phyloP scores from a whole-genome alignment of 495 filamentous ascomycete species.

The Neurospora intermedia region DNA sequence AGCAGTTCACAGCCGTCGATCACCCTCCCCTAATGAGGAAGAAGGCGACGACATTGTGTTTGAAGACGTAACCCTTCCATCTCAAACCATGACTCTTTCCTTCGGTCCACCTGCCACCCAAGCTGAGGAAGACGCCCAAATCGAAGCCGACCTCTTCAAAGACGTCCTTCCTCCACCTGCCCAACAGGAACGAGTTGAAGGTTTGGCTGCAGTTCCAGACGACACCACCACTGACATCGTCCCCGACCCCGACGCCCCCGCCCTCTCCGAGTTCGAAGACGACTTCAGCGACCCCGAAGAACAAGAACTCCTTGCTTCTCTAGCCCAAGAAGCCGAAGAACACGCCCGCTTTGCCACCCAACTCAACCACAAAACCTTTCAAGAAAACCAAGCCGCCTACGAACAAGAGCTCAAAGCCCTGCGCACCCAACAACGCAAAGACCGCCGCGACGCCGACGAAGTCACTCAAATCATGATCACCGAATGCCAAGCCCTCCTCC shows the following conservation, averaged over 20 bases:
- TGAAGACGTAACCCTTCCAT: slow-evolving; percentile 27
- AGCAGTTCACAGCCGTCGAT: background rate
- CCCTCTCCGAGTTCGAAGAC: slow-evolving; percentile 25
- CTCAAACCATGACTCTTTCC: background rate
- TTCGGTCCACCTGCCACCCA: background rate
- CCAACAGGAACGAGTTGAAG: slow-evolving; percentile 2
- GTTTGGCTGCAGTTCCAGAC: slow-evolving; percentile 3
- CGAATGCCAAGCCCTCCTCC: slow-evolving; percentile 85
- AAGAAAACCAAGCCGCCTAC: slow-evolving; percentile 62
- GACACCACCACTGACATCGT: slow-evolving; percentile 15
- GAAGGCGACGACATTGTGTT: slow-evolving; percentile 24
- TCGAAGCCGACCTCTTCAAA: slow-evolving; percentile 18
- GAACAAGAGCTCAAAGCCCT: slow-evolving; percentile 79
- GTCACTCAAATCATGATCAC: slow-evolving; percentile 89
- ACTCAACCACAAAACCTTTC: slow-evolving; percentile 54
- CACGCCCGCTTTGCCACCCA: slow-evolving; percentile 84
- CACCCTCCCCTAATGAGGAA: slow-evolving; percentile 10
- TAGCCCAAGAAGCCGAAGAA: slow-evolving; percentile 83
- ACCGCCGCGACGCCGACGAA: slow-evolving; percentile 89
- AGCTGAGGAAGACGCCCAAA: slow-evolving; percentile 13
- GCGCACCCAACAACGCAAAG: slow-evolving; percentile 88
- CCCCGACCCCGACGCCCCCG: slow-evolving; percentile 21
- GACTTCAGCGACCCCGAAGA: slow-evolving; percentile 81
- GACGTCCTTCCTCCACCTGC: background rate
- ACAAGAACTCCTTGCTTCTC: slow-evolving; percentile 71